phyloP scores from a whole-genome alignment of 2,329 filamentous ascomycete species.

The Sporothrix euskadiensis region DNA sequence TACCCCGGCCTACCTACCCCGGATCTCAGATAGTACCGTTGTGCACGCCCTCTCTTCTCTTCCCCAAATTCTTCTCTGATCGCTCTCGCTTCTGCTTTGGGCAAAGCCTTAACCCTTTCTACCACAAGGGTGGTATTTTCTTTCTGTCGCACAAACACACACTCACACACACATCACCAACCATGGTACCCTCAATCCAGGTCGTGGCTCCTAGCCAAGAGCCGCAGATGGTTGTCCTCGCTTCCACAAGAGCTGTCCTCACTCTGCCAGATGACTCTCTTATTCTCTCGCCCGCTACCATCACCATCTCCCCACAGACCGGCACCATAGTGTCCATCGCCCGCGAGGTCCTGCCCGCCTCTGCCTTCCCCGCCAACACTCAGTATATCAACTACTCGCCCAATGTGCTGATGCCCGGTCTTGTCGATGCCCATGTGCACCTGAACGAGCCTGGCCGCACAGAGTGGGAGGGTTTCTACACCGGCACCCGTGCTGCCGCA shows the following conservation, averaged over 20 bases:
- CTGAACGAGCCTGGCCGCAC: constrained; percentile 95
- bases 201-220: constrained; percentile 35
- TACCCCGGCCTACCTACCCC: constrained; percentile 23
- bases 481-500: constrained; percentile 88
- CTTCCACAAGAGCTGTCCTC: constrained; percentile 80
- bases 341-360: constrained; percentile 70
- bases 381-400: constrained; percentile 83
- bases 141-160: background rate
- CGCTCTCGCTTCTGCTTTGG: constrained; percentile 14
- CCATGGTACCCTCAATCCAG: constrained; percentile 38
- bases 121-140: background rate
- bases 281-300: constrained; percentile 74
- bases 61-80: constrained; percentile 24
- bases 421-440: constrained; percentile 97
- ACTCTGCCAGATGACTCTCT: constrained; percentile 65
- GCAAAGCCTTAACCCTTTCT: background rate
- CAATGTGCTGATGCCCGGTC: constrained; percentile 78
- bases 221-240: constrained; percentile 66
- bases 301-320: constrained; percentile 72
- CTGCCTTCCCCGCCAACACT: constrained; percentile 70
- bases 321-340: constrained; percentile 83
- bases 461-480: constrained; percentile 98
- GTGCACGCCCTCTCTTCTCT: background rate
- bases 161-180: background rate
- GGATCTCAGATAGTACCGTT: constrained; percentile 19